These are phyloP conservation scores for Hypoxylon sp. DNA, from an alignment of 2,329 filamentous ascomycete genomes.

Conservation along the genomic window DNA sequence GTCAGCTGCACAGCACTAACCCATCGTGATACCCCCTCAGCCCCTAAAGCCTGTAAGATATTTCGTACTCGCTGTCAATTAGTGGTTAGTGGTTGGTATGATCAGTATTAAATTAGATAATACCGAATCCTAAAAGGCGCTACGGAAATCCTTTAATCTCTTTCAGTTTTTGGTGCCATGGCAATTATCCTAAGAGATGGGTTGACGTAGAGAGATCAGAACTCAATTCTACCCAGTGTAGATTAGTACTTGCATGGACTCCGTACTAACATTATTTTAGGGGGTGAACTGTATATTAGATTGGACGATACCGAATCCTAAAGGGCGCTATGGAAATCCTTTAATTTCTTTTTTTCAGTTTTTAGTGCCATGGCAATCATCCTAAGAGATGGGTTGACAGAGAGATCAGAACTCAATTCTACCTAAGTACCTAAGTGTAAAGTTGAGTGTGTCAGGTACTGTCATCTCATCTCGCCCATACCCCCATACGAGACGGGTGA, in stretches of 20 bases:
- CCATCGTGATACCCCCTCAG: no score
- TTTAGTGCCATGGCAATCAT: neutral
- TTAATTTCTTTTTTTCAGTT: slow-evolving; percentile 1
- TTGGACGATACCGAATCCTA: neutral
- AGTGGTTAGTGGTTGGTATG: neutral
- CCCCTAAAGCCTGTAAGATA: neutral
- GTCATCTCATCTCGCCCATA: no score
- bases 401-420: neutral
- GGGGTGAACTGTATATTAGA: no score
- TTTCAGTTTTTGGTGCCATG: slow-evolving; percentile 1
- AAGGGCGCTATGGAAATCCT: neutral
- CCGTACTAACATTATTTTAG: no score
- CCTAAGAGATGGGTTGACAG: neutral
- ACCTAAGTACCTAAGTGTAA: no score
- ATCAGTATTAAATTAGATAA: neutral
- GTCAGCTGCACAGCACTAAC: neutral
- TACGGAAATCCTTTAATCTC: neutral
- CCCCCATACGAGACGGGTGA: no score
- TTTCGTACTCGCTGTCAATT: neutral
- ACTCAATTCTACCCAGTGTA: neutral
- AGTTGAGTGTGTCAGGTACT: no score
- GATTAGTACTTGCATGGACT: no score
- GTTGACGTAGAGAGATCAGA: neutral
- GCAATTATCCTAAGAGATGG: neutral
- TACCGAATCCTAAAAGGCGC: neutral